Evolutionary conservation across 2,329 filamentous ascomycete genomes (phyloP), one percentile per base, ranked within the genome.

Genomic region (Exophiala mesophila): DNA sequence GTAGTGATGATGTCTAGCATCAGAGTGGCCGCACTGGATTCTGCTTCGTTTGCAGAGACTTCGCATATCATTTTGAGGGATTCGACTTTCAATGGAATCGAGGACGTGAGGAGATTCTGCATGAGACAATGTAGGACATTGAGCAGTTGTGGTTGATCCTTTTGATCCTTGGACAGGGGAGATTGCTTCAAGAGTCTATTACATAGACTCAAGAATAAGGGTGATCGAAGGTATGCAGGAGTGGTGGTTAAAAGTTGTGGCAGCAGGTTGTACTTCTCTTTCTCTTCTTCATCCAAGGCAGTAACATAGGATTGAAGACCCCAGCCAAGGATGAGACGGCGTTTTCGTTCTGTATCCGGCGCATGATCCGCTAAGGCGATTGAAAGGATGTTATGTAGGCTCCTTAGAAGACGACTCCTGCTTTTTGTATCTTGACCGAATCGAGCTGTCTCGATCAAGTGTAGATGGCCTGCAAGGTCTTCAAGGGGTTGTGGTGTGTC

Each of bases 1-100:
- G 82, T 86, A 49, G 88, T 77, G 61, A 97, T 89, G 12, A 89
- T 80, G 49, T 87, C 76, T 12, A 89, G 73, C 66, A 94, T 90
- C 5, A 80, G 73, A 12, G 23, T 7, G 12, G 12, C 12, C 5
- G 69, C 67, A 17, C 85, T 63, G 5, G 71, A 67, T 20, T 77
- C 67, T 4, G 71, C 54, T 16, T 71, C 52, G 17, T 63, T 60
- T 4, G 57, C 57, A 65, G 54, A 61, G 33, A 72, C 65, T 46
- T 74, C 69, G 19, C 63, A 53, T 9, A 97, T 66, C 18, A 96
- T 71, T 45, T 80, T 77, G 29, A 98, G 66, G 15, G 85, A 88
- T 6, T 78, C 74, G 7, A 86, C 69, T 29, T 90, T 78, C 38
- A 95, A 70, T 9, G 81, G 72, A 55, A 89, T 85, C 5, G 84